Evolutionary conservation across 352 stramenopile species (phyloP), one percentile per base, ranked within the genome.

Genomic region (Ophiocytium majus): DNA sequence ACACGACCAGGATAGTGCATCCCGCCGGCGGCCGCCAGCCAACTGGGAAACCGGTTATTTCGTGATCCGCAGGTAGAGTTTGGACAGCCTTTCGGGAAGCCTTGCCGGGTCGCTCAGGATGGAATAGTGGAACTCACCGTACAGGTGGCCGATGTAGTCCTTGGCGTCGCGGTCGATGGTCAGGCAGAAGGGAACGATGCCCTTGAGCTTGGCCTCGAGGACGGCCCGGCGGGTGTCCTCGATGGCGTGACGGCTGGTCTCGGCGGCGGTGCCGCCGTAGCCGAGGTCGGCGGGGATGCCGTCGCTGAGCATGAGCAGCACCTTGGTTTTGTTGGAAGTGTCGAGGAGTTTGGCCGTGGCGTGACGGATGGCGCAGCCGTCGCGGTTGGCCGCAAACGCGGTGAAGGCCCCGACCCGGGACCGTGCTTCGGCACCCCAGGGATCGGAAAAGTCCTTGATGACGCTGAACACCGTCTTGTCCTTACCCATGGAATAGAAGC

Each of bases 141-240:
- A 71, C 57, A 71, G 57, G 57, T 71, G 19, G 57, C 57, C 19
- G 57, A 71, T 23, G 19, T 71, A 23, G 57, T 23, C 57, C 28
- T 71, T 28, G 57, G 57, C 23, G 23, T 71, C 57, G 57, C 57
- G 57, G 57, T 71, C 57, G 57, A 71, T 71, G 57, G 57, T 71
- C 19, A 71, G 23, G 57, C 57, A 71, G 57, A 71, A 71, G 19
- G 57, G 57, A 23, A 28, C 28, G 57, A 71, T 71, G 57, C 57
- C 57, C 19, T 71, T 23, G 57, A 23, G 23, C 57, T 71, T 71
- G 23, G 57, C 57, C 28, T 71, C 57, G 57, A 71, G 23, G 28
- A 71, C 19, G 57, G 57, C 57, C 28, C 28, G 19, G 57, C 57
- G 57, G 19, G 28, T 28, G 57, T 71, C 57, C 28, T 71, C 57